Percentiles rank a stretch among this genome's conserved stretches.
Conservation (phyloP, 208 protist genomes). For the Kentomonas sorsogonicus region DNA sequence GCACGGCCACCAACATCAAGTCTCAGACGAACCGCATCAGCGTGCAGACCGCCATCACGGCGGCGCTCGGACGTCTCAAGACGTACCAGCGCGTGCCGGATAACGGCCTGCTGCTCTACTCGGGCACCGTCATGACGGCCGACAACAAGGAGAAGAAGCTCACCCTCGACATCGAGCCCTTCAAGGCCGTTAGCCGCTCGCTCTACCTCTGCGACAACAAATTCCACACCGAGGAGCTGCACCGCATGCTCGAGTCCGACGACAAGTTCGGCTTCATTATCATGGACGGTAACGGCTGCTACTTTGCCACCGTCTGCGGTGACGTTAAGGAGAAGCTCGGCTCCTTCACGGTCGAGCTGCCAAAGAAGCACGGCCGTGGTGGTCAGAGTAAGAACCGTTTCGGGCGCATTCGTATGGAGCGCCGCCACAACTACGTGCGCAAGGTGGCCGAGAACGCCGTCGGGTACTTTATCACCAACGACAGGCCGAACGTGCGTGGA, state of each 20-base stretch:
- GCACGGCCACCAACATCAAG: slow-evolving; percentile 99
- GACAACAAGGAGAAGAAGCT: slow-evolving; percentile 99
- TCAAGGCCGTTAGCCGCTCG: slow-evolving; percentile 99
- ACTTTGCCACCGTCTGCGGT: slow-evolving; percentile 97
- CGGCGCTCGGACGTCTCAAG: slow-evolving; percentile 88
- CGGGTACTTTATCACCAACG: slow-evolving; percentile 98
- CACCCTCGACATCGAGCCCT: slow-evolving; percentile 99
- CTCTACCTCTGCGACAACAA: slow-evolving; percentile 99
- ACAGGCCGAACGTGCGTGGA: slow-evolving; percentile 97
- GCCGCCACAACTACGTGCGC: slow-evolving; percentile 99
- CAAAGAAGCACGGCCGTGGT: slow-evolving; percentile 99
- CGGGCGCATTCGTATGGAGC: slow-evolving; percentile 98
- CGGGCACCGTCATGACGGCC: slow-evolving; percentile 97
- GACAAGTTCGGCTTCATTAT: slow-evolving; percentile 99
- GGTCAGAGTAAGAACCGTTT: slow-evolving; percentile 99
- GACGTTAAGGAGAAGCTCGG: slow-evolving; percentile 97
- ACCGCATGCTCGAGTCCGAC: slow-evolving; percentile 97
- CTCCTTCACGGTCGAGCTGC: slow-evolving; percentile 99
- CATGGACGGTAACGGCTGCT: slow-evolving; percentile 98
- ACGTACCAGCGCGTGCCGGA: slow-evolving; percentile 89
- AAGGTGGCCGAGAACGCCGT: slow-evolving; percentile 97
- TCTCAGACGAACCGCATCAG: slow-evolving; percentile 97
- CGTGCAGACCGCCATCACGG: slow-evolving; percentile 89
- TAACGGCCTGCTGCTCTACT: slow-evolving; percentile 99
- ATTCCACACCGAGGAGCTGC: slow-evolving; percentile 97